Base-by-base conservation (phyloP, 768 basidiomycete species). In the Lactarius sanguifluus region DNA sequence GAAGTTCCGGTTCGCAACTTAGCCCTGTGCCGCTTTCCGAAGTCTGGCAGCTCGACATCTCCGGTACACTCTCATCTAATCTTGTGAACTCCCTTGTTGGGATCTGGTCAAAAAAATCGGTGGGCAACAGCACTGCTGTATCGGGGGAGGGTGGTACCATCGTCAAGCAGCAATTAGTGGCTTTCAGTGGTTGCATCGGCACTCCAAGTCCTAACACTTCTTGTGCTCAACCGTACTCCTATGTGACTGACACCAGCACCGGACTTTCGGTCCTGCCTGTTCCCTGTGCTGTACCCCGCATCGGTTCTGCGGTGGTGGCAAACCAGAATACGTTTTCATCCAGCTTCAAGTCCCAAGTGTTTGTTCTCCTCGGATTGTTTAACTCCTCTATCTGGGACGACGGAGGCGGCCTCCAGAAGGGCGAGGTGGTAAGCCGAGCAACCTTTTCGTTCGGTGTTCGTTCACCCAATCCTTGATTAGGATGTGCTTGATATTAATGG, bases 51-150 rank as follows among this genome's bases (percentile, higher is more conserved):
- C 77, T 94, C 52, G 78, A 84, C 65, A 76, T 94, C 16, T 83
- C 88, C 13, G 92, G 92, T 32, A 83, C 86, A 0, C 78, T 94
- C 18, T 86, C 91, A 2, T 83, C 89, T 20, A 93, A 93, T 73
- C 73, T 86, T 38, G 83, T 83, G 2, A 75, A 83, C 59, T 66
- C 74, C 59, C 78, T 84, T 0, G 71, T 71, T 20, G 91, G 81
- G 12, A 86, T 81, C 55, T 94, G 91, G 92, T 79, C 83, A 61
- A 80, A 76, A 67, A 69, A 84, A 43, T 75, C 77, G 8, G 71
- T 85, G 56, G 76, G 74, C 1, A 76, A 72, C 59, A 72, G 7
- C 32, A 79, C 84, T 5, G 70, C 79, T 10, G 75, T 75, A 56
- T 76, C 82, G 9, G 81, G 82, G 43, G 82, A 85, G 70, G 87